Evolutionary conservation across 1,284 basidiomycete species (phyloP).

Genomic region (Tylopilus sp.): DNA sequence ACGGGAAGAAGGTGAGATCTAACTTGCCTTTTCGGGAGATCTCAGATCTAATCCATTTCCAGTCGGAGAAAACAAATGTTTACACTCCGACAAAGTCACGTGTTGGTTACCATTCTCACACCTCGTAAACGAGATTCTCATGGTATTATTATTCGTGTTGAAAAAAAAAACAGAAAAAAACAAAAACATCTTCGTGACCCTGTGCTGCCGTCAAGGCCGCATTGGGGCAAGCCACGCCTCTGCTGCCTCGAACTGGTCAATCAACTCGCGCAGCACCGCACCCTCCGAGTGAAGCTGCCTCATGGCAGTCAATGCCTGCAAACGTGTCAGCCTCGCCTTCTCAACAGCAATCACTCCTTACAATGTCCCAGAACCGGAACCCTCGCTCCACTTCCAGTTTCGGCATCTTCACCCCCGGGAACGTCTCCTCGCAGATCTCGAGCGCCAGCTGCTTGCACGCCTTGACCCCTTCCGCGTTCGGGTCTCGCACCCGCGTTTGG

Average conservation of each 20-base stretch:
- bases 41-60: constrained; percentile 24
- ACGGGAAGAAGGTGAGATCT: not conserved
- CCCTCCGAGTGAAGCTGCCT: constrained; percentile 81
- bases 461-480: constrained; percentile 70
- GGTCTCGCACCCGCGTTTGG: constrained; percentile 66
- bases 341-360: constrained; percentile 40
- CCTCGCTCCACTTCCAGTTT: constrained; percentile 88
- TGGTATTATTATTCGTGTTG: too few species aligned
- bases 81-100: constrained; percentile 18
- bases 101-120: constrained; percentile 19
- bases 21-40: constrained; percentile 6
- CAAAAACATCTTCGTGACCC: not conserved
- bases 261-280: constrained; percentile 74
- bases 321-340: constrained; percentile 23
- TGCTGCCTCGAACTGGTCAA: constrained; percentile 91
- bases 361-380: constrained; percentile 97
- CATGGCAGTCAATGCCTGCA: constrained; percentile 82
- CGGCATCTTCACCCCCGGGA: constrained; percentile 85
- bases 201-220: constrained; percentile 54
- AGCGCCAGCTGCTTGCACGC: constrained; percentile 85
- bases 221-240: constrained; percentile 90
- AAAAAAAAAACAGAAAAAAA: not conserved
- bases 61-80: not conserved
- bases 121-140: constrained; percentile 15
- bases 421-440: constrained; percentile 89